A percentile compares a stretch with the other conserved stretches of the same genome.
These are phyloP conservation scores for Eremothecium coryli DNA, from an alignment of 1,139 yeast genomes.

Conservation along the genomic window DNA sequence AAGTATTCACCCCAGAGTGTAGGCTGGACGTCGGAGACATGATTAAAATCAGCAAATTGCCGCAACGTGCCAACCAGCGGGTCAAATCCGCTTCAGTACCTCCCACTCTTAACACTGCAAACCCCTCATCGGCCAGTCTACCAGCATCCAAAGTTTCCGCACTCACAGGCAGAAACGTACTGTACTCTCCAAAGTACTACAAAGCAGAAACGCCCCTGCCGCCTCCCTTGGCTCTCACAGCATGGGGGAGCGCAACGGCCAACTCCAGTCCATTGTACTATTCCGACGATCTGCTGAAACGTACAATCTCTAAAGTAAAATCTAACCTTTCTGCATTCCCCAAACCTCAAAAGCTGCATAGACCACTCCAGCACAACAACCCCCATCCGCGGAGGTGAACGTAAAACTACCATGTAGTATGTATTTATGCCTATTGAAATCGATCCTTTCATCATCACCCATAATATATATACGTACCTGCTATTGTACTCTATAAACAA, in stretches of 20 bases:
- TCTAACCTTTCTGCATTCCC: neutral
- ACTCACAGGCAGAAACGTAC: constrained; percentile 9
- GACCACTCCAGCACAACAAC: constrained; percentile 1
- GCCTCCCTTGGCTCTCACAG: constrained; percentile 4
- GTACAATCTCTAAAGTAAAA: neutral
- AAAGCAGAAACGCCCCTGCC: neutral
- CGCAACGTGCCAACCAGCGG: constrained; percentile 25
- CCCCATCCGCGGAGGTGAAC: too few species aligned
- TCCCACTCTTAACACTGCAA: neutral
- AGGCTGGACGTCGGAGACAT: constrained; percentile 27
- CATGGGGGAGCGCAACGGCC: constrained; percentile 1
- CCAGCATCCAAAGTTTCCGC: constrained; percentile 11
- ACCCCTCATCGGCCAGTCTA: constrained; percentile 1
- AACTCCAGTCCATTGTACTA: neutral
- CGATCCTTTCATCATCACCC: too few species aligned
- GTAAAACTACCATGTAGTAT: too few species aligned
- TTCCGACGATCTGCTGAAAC: constrained; percentile 1
- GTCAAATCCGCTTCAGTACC: neutral
- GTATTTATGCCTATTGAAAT: too few species aligned
- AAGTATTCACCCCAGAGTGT: constrained; percentile 22
- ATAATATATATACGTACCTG: too few species aligned
- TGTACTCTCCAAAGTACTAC: constrained; percentile 5
- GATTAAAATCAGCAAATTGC: constrained; percentile 18
- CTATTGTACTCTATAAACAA: too few species aligned
- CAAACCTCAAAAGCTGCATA: neutral